Percentiles rank a stretch among this genome's conserved stretches.
Conservation (phyloP, 2,329 filamentous ascomycete genomes). For the Phoma sp. region DNA sequence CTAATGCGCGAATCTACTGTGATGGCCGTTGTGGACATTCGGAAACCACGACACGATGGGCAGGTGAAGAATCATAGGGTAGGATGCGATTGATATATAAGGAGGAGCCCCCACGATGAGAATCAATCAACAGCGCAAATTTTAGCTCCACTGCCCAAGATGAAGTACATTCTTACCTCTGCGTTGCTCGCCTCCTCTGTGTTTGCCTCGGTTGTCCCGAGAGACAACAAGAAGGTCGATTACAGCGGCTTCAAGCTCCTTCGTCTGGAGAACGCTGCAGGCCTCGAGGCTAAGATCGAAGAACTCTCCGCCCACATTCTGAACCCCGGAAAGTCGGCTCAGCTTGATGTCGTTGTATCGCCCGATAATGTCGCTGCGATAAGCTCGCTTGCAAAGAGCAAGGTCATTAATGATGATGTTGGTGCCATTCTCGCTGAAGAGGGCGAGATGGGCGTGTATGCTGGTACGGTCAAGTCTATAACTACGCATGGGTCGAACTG, state of each 20-base stretch:
- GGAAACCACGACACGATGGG: conserved; percentile 24
- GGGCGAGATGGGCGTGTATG: conserved; percentile 34
- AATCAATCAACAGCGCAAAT: conserved; percentile 1
- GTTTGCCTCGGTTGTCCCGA: conserved; percentile 35
- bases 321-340: conserved; percentile 37
- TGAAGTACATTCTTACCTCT: conserved; percentile 39
- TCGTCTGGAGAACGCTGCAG: conserved; percentile 33
- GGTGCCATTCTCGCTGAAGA: conserved; percentile 43
- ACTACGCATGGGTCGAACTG: neutral
- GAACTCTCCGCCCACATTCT: conserved; percentile 40
- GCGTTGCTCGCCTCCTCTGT: conserved; percentile 32
- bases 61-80: conserved; percentile 21
- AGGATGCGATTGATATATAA: conserved; percentile 22
- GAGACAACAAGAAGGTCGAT: conserved; percentile 39
- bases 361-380: conserved; percentile 42
- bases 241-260: conserved; percentile 47
- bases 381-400: conserved; percentile 33
- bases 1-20: conserved; percentile 22
- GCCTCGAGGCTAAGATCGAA: conserved; percentile 38
- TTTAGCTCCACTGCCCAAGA: conserved; percentile 20
- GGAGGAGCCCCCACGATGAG: neutral
- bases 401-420: conserved; percentile 43
- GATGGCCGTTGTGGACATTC: conserved; percentile 10
- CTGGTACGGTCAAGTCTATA: conserved; percentile 25
- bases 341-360: conserved; percentile 45